phyloP scores from a whole-genome alignment of 805 yeast genomes.

The Candida ulmi region DNA sequence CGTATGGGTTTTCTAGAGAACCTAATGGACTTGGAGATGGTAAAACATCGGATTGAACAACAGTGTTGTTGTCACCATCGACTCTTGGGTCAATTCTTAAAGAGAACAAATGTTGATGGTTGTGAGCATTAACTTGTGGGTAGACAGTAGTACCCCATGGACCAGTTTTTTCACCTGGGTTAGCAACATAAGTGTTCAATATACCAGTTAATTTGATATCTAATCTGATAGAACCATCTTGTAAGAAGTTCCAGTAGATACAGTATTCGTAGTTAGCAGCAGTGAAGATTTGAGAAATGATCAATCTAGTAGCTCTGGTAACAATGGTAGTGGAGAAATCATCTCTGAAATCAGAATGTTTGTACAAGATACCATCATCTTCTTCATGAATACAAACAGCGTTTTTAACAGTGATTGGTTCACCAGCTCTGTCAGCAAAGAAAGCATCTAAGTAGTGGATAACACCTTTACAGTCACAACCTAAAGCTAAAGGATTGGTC shows the following conservation, averaged over 20 bases:
- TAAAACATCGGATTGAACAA: conserved; percentile 59
- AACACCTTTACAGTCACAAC: conserved; percentile 84
- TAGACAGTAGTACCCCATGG: conserved; percentile 81
- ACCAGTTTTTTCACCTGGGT: conserved; percentile 58
- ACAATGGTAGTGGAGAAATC: conserved; percentile 68
- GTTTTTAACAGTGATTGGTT: conserved; percentile 63
- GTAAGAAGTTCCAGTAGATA: conserved; percentile 76
- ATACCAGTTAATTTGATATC: conserved; percentile 81
- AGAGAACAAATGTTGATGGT: conserved; percentile 80
- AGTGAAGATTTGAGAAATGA: conserved; percentile 76
- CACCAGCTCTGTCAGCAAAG: conserved; percentile 62
- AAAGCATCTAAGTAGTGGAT: conserved; percentile 81
- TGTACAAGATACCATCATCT: conserved; percentile 73
- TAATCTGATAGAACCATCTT: conserved; percentile 77
- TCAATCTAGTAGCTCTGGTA: conserved; percentile 68
- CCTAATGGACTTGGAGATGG: conserved; percentile 58
- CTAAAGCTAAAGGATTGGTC: conserved; percentile 73
- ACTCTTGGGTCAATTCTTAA: conserved; percentile 75
- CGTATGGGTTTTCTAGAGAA: conserved; percentile 65
- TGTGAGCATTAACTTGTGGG: conserved; percentile 78
- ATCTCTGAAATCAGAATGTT: conserved; percentile 83
- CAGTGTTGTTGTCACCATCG: conserved; percentile 76
- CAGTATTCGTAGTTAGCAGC: conserved; percentile 87
- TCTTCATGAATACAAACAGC: conserved; percentile 85
- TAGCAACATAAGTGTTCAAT: conserved; percentile 64